Evolutionary conservation across 2,329 filamentous ascomycete species (phyloP).

Genomic region (Pyricularia pennisetigena): DNA sequence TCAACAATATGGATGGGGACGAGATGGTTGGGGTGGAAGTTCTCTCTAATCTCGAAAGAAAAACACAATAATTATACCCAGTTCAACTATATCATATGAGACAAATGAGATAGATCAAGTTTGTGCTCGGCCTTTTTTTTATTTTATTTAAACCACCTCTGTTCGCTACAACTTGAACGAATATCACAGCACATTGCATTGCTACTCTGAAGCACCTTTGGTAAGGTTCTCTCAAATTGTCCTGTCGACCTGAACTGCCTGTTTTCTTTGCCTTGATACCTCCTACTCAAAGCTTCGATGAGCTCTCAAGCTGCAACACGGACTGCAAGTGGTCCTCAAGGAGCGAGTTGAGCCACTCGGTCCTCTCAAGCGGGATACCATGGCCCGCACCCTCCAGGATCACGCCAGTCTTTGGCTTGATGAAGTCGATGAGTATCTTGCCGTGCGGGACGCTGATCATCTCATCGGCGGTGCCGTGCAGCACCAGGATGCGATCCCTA

Average conservation of each 20-base stretch:
- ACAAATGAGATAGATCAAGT: not conserved
- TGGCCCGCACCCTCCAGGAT: constrained; percentile 68
- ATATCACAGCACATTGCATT: not conserved
- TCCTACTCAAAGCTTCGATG: not conserved
- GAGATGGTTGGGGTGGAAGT: not conserved
- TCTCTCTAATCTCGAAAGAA: not conserved
- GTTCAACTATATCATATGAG: not conserved
- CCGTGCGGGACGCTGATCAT: constrained; percentile 71
- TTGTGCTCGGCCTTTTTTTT: too few species aligned
- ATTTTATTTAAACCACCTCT: not conserved
- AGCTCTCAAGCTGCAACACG: constrained; percentile 13
- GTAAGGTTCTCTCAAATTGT: not conserved
- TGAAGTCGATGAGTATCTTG: constrained; percentile 52
- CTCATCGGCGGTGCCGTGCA: constrained; percentile 67
- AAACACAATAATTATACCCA: not conserved
- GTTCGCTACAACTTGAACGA: not conserved
- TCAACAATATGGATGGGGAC: not conserved
- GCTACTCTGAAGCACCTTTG: not conserved
- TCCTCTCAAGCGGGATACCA: constrained; percentile 62
- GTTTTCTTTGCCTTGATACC: not conserved
- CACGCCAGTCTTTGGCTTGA: constrained; percentile 50
- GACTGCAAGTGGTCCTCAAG: constrained; percentile 46
- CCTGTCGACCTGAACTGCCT: not conserved
- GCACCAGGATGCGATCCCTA: constrained; percentile 61
- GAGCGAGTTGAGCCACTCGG: constrained; percentile 56